Percentiles rank a stretch among this genome's conserved stretches.
These are phyloP conservation scores for Wickerhamomyces canadensis DNA, from an alignment of 805 yeast species.

Conservation along the genomic window DNA sequence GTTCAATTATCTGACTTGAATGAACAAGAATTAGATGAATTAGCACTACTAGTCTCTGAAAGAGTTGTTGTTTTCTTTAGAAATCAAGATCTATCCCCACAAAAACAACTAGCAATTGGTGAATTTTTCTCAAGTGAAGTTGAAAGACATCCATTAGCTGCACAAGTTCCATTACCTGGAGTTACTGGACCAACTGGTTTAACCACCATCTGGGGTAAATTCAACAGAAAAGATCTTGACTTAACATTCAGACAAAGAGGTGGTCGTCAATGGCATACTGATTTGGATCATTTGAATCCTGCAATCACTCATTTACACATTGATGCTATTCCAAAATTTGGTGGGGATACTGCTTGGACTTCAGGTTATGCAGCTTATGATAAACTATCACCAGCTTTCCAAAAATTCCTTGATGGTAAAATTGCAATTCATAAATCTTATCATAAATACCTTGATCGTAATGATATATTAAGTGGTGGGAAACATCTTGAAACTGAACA, in stretches of 20 bases:
- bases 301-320: conserved; percentile 47
- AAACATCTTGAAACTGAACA: conserved; percentile 45
- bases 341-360: conserved; percentile 53
- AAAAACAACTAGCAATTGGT: conserved; percentile 25
- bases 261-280: conserved; percentile 40
- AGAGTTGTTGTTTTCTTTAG: conserved; percentile 44
- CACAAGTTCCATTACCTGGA: conserved; percentile 12
- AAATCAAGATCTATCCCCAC: conserved; percentile 39
- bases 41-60: conserved; percentile 41
- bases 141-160: conserved; percentile 33
- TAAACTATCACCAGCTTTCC: conserved; percentile 46
- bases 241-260: conserved; percentile 10
- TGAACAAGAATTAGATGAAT: conserved; percentile 39
- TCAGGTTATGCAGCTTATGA: conserved; percentile 55
- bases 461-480: conserved; percentile 41
- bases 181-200: conserved; percentile 29
- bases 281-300: conserved; percentile 48
- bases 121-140: conserved; percentile 11
- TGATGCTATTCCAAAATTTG: conserved; percentile 42
- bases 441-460: conserved; percentile 33
- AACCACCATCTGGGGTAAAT: conserved; percentile 29
- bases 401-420: conserved; percentile 48
- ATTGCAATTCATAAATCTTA: conserved; percentile 39
- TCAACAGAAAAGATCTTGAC: conserved; percentile 23
- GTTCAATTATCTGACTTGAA: conserved; percentile 35